Percentiles rank a stretch among this genome's conserved stretches.
These are phyloP conservation scores for Colletotrichum abscissum DNA, from an alignment of 2,329 filamentous ascomycete species.

Conservation along the genomic window DNA sequence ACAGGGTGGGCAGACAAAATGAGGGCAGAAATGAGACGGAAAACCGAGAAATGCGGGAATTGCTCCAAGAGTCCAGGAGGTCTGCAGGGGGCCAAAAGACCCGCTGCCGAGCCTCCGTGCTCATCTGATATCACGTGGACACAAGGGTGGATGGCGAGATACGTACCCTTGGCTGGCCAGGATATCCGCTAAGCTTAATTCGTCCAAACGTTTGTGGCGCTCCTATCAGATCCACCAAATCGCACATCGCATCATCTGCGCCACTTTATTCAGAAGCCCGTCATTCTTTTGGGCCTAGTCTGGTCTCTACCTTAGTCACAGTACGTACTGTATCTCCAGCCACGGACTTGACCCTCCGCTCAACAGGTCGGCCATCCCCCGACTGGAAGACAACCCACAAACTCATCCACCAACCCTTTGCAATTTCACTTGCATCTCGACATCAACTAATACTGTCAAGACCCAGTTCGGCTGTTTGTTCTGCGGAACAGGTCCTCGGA, in stretches of 20 bases:
- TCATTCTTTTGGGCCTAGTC: not conserved
- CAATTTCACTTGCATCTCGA: not conserved
- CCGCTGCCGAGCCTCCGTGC: constrained; percentile 16
- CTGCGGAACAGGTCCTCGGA: not conserved
- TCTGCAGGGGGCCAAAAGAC: constrained; percentile 9
- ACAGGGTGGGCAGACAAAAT: not conserved
- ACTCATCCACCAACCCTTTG: constrained; percentile 1
- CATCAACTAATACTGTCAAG: not conserved
- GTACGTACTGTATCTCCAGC: not conserved
- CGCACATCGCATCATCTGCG: constrained; percentile 14
- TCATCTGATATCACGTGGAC: not conserved
- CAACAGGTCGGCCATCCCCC: constrained; percentile 12
- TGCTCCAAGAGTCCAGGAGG: constrained; percentile 6
- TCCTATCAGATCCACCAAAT: constrained; percentile 13
- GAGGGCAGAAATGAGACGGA: not conserved
- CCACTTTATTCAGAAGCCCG: constrained; percentile 3
- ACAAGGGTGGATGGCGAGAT: not conserved
- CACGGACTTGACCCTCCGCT: not conserved
- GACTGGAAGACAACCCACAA: constrained; percentile 11
- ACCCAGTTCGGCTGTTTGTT: not conserved
- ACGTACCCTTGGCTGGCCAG: not conserved
- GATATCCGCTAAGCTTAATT: constrained; percentile 20
- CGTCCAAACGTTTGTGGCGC: not conserved
- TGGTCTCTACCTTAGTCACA: too few relatives aligned
- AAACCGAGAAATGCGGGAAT: not conserved